A percentile compares a stretch with the other conserved stretches of the same genome.
Conservation (phyloP, 495 filamentous ascomycete species). For the Hapsidospora chrysogenum region DNA sequence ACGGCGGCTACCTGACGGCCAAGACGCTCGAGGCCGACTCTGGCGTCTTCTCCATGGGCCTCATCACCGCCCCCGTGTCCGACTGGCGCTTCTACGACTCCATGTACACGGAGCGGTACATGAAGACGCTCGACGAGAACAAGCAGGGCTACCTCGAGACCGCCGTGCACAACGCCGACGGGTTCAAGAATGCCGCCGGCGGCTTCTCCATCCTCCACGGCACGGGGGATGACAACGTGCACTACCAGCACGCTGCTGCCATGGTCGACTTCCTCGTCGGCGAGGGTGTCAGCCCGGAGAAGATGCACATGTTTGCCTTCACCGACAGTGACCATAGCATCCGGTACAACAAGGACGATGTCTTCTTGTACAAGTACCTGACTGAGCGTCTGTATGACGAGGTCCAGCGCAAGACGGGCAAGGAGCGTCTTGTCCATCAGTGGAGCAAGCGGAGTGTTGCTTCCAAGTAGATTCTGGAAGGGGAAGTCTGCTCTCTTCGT, state of each 20-base stretch:
- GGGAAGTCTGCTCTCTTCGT: too few relatives aligned
- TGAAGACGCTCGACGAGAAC: constrained; percentile 37
- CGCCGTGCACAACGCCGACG: constrained; percentile 23
- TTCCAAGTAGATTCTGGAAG: too few relatives aligned
- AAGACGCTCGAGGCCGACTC: constrained; percentile 37
- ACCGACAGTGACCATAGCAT: constrained; percentile 39
- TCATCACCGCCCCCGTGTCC: constrained; percentile 36
- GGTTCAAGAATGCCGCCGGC: constrained; percentile 35
- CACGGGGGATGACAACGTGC: constrained; percentile 42
- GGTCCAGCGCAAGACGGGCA: constrained; percentile 19
- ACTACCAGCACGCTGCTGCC: constrained; percentile 38
- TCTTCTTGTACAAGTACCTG: constrained; percentile 35
- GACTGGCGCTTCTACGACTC: constrained; percentile 48
- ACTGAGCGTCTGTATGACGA: constrained; percentile 29
- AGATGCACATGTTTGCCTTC: constrained; percentile 33
- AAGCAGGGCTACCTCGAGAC: constrained; percentile 26
- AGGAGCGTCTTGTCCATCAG: constrained; percentile 16
- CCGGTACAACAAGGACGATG: constrained; percentile 22
- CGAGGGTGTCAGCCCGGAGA: constrained; percentile 29
- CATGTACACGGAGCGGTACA: constrained; percentile 49
- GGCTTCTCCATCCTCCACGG: constrained; percentile 38
- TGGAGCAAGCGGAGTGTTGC: constrained; percentile 23
- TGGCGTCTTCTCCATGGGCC: constrained; percentile 31
- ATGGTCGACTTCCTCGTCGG: constrained; percentile 33
- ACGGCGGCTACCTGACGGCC: constrained; percentile 37